Evolutionary conservation across 1,284 basidiomycete genomes (phyloP).

Genomic region (Singerocomus inundabilis): DNA sequence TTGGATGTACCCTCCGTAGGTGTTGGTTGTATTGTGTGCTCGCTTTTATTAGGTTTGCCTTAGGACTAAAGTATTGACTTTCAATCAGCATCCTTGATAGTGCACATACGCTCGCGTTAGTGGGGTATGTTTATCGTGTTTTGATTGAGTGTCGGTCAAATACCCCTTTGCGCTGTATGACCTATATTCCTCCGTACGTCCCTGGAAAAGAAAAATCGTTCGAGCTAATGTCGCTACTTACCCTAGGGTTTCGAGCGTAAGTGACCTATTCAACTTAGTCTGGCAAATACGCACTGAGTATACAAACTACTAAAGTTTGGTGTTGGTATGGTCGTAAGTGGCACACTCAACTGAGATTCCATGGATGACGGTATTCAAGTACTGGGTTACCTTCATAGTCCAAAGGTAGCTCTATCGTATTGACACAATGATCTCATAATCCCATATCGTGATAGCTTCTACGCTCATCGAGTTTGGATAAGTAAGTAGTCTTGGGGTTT

Average conservation of each 20-base stretch:
- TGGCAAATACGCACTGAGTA: neutral
- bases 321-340: conserved; percentile 6
- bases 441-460: conserved; percentile 16
- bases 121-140: neutral
- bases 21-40: conserved; percentile 12
- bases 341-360: neutral
- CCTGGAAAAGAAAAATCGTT: neutral
- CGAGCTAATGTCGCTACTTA: neutral
- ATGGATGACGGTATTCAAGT: conserved; percentile 11
- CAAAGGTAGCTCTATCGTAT: conserved; percentile 11
- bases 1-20: conserved; percentile 4
- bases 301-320: neutral
- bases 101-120: conserved; percentile 1
- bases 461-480: conserved; percentile 30
- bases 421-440: neutral
- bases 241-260: conserved; percentile 6
- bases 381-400: conserved; percentile 16
- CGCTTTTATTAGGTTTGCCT: neutral
- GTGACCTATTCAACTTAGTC: neutral
- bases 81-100: conserved; percentile 10
- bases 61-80: conserved; percentile 4
- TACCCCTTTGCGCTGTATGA: neutral
- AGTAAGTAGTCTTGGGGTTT: conserved; percentile 11
- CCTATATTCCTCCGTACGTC: conserved; percentile 16
- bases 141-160: conserved; percentile 11